Percentiles rank a stretch among this genome's conserved stretches.
Evolutionary conservation across 768 basidiomycete genomes (phyloP).

Genomic region (Boletus reticulatus): DNA sequence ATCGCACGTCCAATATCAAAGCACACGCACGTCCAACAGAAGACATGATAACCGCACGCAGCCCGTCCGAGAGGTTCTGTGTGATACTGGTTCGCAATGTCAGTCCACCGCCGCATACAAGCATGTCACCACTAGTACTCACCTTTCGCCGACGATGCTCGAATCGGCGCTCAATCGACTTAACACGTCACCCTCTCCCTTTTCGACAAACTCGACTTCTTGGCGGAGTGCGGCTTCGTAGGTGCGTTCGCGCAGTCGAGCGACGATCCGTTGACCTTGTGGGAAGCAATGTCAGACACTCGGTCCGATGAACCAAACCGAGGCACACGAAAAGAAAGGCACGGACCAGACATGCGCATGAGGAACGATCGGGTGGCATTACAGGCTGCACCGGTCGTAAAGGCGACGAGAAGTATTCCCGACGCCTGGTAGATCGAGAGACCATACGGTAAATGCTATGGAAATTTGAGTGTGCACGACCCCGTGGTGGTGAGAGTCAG

Average conservation of each 20-base stretch:
- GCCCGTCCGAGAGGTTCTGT: conserved; percentile 76
- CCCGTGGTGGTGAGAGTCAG: neutral
- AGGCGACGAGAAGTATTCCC: conserved; percentile 64
- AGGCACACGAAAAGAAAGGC: neutral
- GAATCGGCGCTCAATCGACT: conserved; percentile 90
- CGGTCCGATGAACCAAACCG: neutral
- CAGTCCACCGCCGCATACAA: neutral
- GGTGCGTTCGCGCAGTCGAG: conserved; percentile 75
- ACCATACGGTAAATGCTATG: conserved; percentile 74
- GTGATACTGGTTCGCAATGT: conserved; percentile 44
- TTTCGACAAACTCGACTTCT: conserved; percentile 92
- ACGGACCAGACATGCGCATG: conserved; percentile 80
- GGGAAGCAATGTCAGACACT: neutral
- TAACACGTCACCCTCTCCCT: conserved; percentile 90
- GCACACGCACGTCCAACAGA: conserved; percentile 79
- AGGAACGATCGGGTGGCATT: conserved; percentile 82
- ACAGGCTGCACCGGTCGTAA: conserved; percentile 83
- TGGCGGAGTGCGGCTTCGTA: conserved; percentile 83
- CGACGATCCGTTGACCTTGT: conserved; percentile 83
- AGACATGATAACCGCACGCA: conserved; percentile 87
- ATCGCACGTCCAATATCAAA: neutral
- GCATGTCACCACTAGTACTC: neutral
- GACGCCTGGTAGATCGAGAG: conserved; percentile 82
- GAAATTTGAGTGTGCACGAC: no score
- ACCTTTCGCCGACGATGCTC: conserved; percentile 93